Conservation (phyloP, 192 early-diverging fungal species). For the Coemansia sp. region DNA sequence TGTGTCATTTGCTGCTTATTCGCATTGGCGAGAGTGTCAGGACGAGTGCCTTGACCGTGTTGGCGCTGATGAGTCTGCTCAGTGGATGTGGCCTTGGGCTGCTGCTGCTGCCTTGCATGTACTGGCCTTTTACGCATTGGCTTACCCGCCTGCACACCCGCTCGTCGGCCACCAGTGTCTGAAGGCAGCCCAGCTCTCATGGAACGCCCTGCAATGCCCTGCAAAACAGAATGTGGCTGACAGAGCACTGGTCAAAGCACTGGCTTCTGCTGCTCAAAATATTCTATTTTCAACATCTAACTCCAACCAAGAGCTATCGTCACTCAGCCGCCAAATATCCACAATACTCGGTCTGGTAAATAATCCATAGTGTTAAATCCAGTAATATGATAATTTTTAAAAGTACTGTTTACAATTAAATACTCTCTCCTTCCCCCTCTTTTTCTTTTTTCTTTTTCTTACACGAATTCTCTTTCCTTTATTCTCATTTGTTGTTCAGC, state of each 20-base stretch:
- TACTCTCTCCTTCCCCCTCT: not conserved
- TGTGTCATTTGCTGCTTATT: constrained; percentile 46
- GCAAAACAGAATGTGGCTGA: not conserved
- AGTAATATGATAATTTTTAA: not conserved
- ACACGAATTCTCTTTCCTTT: not conserved
- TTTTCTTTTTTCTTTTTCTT: not conserved
- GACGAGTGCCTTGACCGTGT: constrained; percentile 42
- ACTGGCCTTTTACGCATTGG: constrained; percentile 37
- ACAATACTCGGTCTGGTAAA: not conserved
- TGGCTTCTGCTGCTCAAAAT: not conserved
- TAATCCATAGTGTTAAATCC: not conserved
- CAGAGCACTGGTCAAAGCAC: not conserved
- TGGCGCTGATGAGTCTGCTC: not conserved
- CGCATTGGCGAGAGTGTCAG: constrained; percentile 51
- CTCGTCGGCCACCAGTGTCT: constrained; percentile 43
- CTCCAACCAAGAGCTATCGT: not conserved
- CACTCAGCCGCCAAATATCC: not conserved
- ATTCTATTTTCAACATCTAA: not conserved
- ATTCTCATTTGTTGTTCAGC: not conserved
- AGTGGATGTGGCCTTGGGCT: constrained; percentile 18
- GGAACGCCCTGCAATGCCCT: constrained; percentile 17
- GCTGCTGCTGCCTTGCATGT: constrained; percentile 36
- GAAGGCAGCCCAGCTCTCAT: constrained; percentile 30
- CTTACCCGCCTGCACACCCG: constrained; percentile 24
- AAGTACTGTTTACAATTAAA: not conserved